Percentiles rank a stretch among this genome's conserved stretches.
Conservation (phyloP, 352 stramenopile genomes). For the Phytopythium mirpurense region DNA sequence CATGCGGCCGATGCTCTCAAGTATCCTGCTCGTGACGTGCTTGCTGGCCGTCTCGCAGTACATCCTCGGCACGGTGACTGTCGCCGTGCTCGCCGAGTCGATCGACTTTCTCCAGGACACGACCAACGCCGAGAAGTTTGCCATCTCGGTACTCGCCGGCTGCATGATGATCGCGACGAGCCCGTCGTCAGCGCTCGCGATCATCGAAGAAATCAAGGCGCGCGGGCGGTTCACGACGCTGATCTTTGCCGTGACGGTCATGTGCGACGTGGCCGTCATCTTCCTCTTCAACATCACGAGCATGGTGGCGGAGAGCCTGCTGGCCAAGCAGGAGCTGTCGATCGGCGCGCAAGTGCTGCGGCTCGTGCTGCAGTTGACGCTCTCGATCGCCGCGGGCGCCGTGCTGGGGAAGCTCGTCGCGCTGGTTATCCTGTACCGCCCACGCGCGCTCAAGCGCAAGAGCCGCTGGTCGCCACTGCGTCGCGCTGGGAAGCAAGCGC, state of each 20-base stretch:
- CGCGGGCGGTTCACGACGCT: conserved; percentile 66
- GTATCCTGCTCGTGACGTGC: conserved; percentile 45
- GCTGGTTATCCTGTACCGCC: conserved; percentile 46
- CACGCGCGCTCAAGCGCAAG: conserved; percentile 47
- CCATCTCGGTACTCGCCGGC: conserved; percentile 53
- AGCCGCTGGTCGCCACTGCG: conserved; percentile 22
- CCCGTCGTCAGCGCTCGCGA: conserved; percentile 54
- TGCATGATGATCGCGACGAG: conserved; percentile 73
- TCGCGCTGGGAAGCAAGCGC: conserved; percentile 38
- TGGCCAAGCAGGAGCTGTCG: conserved; percentile 44
- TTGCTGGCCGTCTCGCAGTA: conserved; percentile 55
- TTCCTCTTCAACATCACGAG: conserved; percentile 71
- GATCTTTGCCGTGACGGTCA: conserved; percentile 62
- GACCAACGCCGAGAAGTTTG: conserved; percentile 47
- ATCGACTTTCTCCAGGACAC: conserved; percentile 64
- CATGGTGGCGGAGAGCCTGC: conserved; percentile 59
- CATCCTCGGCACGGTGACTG: conserved; percentile 55
- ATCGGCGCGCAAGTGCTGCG: conserved; percentile 17
- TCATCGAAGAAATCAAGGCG: conserved; percentile 65
- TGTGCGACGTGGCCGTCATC: conserved; percentile 68
- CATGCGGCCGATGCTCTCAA: conserved; percentile 59
- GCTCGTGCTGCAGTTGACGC: conserved; percentile 35
- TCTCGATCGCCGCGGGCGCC: conserved; percentile 40
- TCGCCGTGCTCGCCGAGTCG: conserved; percentile 48
- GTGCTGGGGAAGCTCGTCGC: conserved; percentile 52